phyloP scores from a whole-genome alignment of 1,284 basidiomycete genomes.

The Cryptococcus hybrid region DNA sequence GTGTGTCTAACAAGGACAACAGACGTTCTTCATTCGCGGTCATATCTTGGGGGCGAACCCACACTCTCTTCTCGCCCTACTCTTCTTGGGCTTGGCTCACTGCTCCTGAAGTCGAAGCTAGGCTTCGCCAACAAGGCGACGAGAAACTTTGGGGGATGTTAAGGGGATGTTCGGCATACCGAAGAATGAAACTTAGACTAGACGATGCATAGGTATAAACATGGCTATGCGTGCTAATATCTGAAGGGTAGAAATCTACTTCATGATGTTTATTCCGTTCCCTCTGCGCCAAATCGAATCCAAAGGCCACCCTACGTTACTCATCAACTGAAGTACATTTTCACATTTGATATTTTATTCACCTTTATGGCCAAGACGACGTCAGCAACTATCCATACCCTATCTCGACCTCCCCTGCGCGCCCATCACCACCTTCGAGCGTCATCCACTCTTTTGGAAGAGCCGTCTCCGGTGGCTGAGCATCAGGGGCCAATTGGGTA shows the following conservation, averaged over 20 bases:
- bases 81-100: constrained; percentile 42
- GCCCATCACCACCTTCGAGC: constrained; percentile 19
- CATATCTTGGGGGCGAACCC: constrained; percentile 48
- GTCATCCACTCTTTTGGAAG: constrained; percentile 29
- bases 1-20: neutral
- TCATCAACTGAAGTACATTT: neutral
- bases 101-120: constrained; percentile 33
- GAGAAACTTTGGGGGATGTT: constrained; percentile 37
- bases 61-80: constrained; percentile 25
- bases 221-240: too few relatives aligned
- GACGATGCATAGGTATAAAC: neutral
- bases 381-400: constrained; percentile 33
- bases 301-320: constrained; percentile 19
- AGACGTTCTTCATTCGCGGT: constrained; percentile 50
- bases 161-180: constrained; percentile 42
- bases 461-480: constrained; percentile 15
- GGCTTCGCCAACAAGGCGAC: constrained; percentile 35
- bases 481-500: constrained; percentile 19
- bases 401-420: constrained; percentile 29
- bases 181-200: constrained; percentile 1
- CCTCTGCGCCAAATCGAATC: constrained; percentile 6
- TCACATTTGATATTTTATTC: constrained; percentile 6
- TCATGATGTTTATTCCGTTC: neutral
- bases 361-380: constrained; percentile 39
- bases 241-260: neutral